Percentiles rank a stretch among this genome's conserved stretches.
Evolutionary conservation across 352 stramenopile genomes (phyloP).

Genomic region (Pythium diclinum): DNA sequence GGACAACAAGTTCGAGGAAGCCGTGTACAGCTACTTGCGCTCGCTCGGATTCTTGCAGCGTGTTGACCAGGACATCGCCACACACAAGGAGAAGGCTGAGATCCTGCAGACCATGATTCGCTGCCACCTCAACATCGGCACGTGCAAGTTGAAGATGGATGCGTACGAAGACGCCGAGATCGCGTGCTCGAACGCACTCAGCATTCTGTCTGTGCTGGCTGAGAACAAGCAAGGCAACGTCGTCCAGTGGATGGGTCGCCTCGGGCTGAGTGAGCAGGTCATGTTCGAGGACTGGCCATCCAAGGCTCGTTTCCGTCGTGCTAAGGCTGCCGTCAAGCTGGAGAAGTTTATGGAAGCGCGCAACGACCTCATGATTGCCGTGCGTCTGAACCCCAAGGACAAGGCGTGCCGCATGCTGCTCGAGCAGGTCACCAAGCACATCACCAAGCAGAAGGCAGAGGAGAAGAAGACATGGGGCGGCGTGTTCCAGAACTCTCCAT

Average conservation of each 20-base stretch:
- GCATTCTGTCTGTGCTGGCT: slow-evolving; percentile 67
- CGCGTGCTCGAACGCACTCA: slow-evolving; percentile 78
- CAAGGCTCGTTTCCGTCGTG: slow-evolving; percentile 82
- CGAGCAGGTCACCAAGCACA: slow-evolving; percentile 63
- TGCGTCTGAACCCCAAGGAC: slow-evolving; percentile 78
- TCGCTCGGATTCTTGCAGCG: slow-evolving; percentile 68
- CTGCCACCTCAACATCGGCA: slow-evolving; percentile 83
- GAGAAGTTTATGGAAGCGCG: slow-evolving; percentile 72
- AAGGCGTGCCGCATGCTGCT: slow-evolving; percentile 77
- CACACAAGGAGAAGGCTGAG: slow-evolving; percentile 83
- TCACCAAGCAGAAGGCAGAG: slow-evolving; percentile 71
- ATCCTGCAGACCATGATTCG: slow-evolving; percentile 89
- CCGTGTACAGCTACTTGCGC: slow-evolving; percentile 74
- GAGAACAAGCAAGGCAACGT: slow-evolving; percentile 82
- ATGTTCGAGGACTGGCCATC: slow-evolving; percentile 86
- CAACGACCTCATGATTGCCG: slow-evolving; percentile 72
- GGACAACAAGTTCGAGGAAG: slow-evolving; percentile 51
- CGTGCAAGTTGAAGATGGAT: slow-evolving; percentile 81
- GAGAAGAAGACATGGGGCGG: slow-evolving; percentile 81
- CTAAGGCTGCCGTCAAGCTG: slow-evolving; percentile 70
- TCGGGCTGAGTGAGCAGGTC: slow-evolving; percentile 71
- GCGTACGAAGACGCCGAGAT: slow-evolving; percentile 66
- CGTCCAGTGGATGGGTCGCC: slow-evolving; percentile 79
- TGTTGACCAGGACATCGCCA: slow-evolving; percentile 70
- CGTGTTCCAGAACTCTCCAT: slow-evolving; percentile 55